A percentile compares a stretch with the other conserved stretches of the same genome.
phyloP scores from a whole-genome alignment of 768 basidiomycete species.

The Tricholoma hemisulphureum region DNA sequence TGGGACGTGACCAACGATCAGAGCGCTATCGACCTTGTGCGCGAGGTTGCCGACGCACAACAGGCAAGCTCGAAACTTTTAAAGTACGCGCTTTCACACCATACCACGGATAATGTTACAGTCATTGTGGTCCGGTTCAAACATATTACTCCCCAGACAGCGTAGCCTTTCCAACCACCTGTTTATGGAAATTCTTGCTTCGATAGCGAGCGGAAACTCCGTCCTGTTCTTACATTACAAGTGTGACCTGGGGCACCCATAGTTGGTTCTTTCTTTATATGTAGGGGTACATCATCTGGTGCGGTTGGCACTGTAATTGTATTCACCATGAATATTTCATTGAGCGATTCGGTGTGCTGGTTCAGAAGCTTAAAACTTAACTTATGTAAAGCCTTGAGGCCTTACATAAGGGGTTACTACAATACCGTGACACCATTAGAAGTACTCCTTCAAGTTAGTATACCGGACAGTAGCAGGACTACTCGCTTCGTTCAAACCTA shows the following conservation, averaged over 20 bases:
- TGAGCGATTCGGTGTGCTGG: too few species aligned
- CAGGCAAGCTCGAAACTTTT: conserved; percentile 73
- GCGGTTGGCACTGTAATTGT: not conserved
- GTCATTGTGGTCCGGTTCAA: conserved; percentile 87
- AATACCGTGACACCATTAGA: not conserved
- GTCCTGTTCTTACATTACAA: not conserved
- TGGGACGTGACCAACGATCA: conserved; percentile 98
- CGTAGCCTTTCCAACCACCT: conserved; percentile 7
- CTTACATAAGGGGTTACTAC: too few species aligned
- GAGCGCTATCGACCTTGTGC: conserved; percentile 82
- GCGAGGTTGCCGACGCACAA: conserved; percentile 72
- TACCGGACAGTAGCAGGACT: not conserved
- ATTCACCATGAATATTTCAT: not conserved
- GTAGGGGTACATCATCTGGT: not conserved
- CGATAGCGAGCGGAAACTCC: not conserved
- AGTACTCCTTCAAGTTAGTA: not conserved
- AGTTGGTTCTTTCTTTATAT: not conserved
- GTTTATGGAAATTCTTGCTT: not conserved
- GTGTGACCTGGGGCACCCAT: too few species aligned
- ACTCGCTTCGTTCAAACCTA: not conserved
- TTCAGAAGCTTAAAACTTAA: too few species aligned
- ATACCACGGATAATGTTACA: conserved; percentile 94
- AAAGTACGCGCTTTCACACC: conserved; percentile 81
- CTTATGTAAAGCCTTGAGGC: too few species aligned
- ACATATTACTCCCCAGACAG: conserved; percentile 26